phyloP scores from a whole-genome alignment of 2,329 filamentous ascomycete species.

The Ascochyta pisi region DNA sequence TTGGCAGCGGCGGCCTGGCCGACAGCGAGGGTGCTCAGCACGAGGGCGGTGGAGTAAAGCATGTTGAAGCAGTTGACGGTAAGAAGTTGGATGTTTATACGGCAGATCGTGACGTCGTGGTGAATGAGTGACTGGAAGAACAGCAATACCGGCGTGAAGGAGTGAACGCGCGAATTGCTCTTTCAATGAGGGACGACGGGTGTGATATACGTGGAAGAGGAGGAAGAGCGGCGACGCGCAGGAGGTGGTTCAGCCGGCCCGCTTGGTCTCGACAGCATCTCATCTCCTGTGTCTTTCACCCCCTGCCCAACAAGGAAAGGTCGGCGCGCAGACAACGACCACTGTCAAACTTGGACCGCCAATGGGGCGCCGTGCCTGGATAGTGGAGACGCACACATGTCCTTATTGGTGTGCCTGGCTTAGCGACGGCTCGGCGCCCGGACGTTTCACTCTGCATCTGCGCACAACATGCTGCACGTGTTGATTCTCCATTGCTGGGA shows the following conservation, averaged over 20 bases:
- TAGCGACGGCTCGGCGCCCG: constrained; percentile 30
- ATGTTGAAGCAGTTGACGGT: constrained; percentile 30
- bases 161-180: constrained; percentile 48
- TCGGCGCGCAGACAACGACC: constrained; percentile 26
- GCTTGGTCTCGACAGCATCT: constrained; percentile 31
- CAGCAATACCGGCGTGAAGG: constrained; percentile 45
- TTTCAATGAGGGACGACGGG: constrained; percentile 33
- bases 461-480: constrained; percentile 28
- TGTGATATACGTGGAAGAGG: constrained; percentile 33
- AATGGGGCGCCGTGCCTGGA: constrained; percentile 36
- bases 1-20: constrained; percentile 44
- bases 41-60: constrained; percentile 46
- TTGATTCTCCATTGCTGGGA: constrained; percentile 26
- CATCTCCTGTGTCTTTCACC: constrained; percentile 29
- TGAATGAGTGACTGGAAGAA: constrained; percentile 41
- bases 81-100: constrained; percentile 1
- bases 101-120: constrained; percentile 34
- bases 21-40: constrained; percentile 47
- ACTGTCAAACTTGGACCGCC: constrained; percentile 32
- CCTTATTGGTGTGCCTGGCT: constrained; percentile 44
- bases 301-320: constrained; percentile 21
- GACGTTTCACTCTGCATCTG: constrained; percentile 22
- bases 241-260: constrained; percentile 29
- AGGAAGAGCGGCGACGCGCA: constrained; percentile 34
- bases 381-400: constrained; percentile 7